phyloP scores from a whole-genome alignment of 1,139 yeast species.

The Suhomyces terraborum region DNA sequence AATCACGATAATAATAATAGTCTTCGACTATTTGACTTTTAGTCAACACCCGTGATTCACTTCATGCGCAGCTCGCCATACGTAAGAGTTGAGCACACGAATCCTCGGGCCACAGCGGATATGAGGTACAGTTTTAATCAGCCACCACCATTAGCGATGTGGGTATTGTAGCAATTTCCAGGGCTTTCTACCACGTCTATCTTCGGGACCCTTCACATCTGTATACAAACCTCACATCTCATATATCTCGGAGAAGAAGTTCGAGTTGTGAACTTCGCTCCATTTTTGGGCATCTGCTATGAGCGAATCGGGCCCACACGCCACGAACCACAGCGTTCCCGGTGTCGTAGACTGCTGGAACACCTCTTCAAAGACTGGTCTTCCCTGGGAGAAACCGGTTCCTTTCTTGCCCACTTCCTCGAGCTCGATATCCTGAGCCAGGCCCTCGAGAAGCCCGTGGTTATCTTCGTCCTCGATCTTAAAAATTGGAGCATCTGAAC shows the following conservation, averaged over 20 bases:
- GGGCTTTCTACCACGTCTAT: neutral
- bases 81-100: no score
- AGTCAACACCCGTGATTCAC: no score
- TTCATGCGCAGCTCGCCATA: no score
- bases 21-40: no score
- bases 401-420: constrained; percentile 14
- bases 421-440: constrained; percentile 23
- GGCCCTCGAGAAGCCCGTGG: constrained; percentile 23
- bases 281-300: constrained; percentile 49
- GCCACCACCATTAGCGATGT: no score
- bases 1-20: no score
- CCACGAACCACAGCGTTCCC: constrained; percentile 55
- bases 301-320: constrained; percentile 68
- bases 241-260: constrained; percentile 49
- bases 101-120: no score
- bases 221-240: constrained; percentile 24
- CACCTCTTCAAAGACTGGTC: constrained; percentile 45
- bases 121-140: no score
- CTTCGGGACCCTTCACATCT: no score
- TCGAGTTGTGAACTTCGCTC: constrained; percentile 40
- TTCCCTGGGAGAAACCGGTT: constrained; percentile 22
- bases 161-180: neutral
- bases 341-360: constrained; percentile 29
- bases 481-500: constrained; percentile 10
- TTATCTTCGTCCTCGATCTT: constrained; percentile 21